Conservation (phyloP, 345 rosid species). For the Populus tremula region DNA sequence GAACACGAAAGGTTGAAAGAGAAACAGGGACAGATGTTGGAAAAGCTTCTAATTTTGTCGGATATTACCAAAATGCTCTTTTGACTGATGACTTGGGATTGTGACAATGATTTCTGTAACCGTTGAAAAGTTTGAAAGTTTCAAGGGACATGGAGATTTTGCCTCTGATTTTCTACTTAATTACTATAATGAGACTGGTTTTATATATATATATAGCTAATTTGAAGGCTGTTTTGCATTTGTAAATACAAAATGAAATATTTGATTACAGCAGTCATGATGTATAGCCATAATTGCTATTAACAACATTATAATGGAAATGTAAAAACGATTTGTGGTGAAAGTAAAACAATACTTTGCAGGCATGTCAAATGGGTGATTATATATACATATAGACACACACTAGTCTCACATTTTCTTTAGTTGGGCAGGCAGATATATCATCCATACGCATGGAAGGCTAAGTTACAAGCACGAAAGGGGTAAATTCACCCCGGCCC, state of each 20-base stretch:
- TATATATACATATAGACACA: background rate
- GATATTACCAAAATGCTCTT: constrained; percentile 43
- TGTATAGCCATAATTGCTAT: background rate
- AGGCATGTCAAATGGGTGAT: background rate
- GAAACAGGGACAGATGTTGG: constrained; percentile 46
- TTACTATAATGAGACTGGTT: constrained; percentile 1
- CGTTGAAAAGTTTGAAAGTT: constrained; percentile 41
- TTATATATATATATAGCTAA: too few species aligned
- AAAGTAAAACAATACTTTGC: constrained; percentile 14
- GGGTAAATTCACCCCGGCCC: too few species aligned
- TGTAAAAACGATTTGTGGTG: constrained; percentile 13
- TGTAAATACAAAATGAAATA: background rate
- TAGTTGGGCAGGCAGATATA: background rate
- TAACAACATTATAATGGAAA: constrained; percentile 2
- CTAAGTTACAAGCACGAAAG: too few species aligned
- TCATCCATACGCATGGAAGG: background rate
- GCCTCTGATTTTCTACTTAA: constrained; percentile 6
- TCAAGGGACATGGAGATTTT: background rate
- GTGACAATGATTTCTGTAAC: constrained; percentile 33
- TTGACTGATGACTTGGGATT: constrained; percentile 40
- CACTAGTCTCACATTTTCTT: background rate
- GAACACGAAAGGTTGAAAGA: constrained; percentile 39
- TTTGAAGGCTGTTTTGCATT: background rate
- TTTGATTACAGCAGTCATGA: constrained; percentile 2
- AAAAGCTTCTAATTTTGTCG: constrained; percentile 53